Evolutionary conservation across 1,284 basidiomycete genomes (phyloP).

Genomic region (Sparassis latifolia): DNA sequence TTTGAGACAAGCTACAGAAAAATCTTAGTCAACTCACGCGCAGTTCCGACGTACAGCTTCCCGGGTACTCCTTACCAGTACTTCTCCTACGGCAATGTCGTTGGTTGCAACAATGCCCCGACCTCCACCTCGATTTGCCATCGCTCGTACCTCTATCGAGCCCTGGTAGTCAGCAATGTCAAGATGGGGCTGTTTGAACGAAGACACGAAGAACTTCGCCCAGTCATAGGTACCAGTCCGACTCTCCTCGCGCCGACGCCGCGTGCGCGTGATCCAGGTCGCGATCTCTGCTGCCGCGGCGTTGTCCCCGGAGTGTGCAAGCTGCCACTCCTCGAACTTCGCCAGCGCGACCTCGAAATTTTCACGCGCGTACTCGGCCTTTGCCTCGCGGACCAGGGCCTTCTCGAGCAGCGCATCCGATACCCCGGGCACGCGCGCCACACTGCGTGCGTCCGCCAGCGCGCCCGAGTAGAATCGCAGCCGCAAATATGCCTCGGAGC

Average conservation of each 20-base stretch:
- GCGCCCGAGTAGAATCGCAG: conserved; percentile 3
- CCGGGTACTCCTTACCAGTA: conserved; percentile 15
- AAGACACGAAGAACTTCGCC: conserved; percentile 7
- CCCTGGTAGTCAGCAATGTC: conserved; percentile 11
- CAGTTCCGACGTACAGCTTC: too few relatives aligned
- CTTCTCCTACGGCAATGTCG: conserved; percentile 9
- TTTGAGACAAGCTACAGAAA: conserved; percentile 14
- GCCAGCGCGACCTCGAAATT: conserved; percentile 7
- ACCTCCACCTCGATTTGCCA: conserved; percentile 11
- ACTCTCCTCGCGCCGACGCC: conserved; percentile 5
- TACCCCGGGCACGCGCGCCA: neutral
- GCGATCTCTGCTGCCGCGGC: too few relatives aligned
- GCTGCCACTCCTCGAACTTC: conserved; percentile 7
- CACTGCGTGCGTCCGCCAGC: neutral
- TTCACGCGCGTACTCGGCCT: conserved; percentile 7
- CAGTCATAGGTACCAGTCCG: conserved; percentile 12
- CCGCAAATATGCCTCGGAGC: conserved; percentile 3
- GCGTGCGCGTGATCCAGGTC: conserved; percentile 8
- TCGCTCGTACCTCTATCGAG: conserved; percentile 5
- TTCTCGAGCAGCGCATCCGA: neutral
- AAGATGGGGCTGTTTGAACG: conserved; percentile 5
- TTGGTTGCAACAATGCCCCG: conserved; percentile 11
- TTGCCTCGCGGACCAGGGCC: conserved; percentile 1
- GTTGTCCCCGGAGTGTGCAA: conserved; percentile 3
- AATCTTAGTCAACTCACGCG: too few relatives aligned